Conservation (phyloP, 75 land plant species). For the Sequoia sempervirens region DNA sequence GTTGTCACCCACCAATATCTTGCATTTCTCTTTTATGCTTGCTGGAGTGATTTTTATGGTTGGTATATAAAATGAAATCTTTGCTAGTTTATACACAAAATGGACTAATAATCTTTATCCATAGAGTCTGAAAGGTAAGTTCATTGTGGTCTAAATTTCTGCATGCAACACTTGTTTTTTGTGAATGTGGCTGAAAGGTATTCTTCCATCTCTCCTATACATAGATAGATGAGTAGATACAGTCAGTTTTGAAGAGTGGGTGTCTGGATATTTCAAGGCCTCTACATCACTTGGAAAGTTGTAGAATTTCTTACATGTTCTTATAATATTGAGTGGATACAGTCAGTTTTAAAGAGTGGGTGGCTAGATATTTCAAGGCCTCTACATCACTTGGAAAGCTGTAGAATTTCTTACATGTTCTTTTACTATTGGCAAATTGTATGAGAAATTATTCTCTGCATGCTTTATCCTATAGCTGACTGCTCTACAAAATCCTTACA, state of each 20-base stretch:
- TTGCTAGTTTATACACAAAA: neutral
- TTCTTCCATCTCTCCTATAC: neutral
- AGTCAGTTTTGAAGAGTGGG: too few species aligned
- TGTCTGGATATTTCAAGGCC: too few species aligned
- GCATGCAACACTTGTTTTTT: neutral
- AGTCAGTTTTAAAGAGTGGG: neutral
- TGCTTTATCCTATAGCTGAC: neutral
- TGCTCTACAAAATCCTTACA: neutral
- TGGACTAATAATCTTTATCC: neutral
- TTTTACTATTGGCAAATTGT: neutral
- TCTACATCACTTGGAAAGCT: neutral
- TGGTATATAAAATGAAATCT: neutral
- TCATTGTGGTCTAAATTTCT: neutral
- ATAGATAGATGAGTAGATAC: neutral
- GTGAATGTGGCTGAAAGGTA: neutral
- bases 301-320: too few species aligned
- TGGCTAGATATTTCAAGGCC: neutral
- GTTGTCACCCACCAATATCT: neutral
- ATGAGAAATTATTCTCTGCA: neutral
- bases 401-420: too few species aligned
- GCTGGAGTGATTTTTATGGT: neutral
- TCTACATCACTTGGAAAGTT: too few species aligned
- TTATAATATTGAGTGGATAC: too few species aligned
- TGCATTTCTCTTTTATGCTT: neutral
- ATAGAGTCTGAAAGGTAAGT: neutral